Base-by-base conservation (phyloP, 1,284 basidiomycete genomes). In the Fomitiporia mediterranea region DNA sequence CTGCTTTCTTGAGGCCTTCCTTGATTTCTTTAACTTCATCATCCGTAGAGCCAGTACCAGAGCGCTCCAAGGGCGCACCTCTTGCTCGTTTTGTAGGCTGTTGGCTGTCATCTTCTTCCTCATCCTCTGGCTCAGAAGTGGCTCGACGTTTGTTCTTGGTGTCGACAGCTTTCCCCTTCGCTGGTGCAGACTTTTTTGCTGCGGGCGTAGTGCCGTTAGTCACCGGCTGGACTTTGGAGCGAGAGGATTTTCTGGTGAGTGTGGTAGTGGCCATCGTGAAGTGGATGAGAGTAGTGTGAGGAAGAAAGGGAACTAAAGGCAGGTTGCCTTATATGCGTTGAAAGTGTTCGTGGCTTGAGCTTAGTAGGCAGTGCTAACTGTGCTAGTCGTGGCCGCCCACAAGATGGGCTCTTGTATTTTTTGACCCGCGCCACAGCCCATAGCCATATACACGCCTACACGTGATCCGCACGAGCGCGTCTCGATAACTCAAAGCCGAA, bases 31-130 rank as follows among this genome's bases (percentile, higher is more conserved):
- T 50, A 7, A 56, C 47, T n/a, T 56, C 49, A 17, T 56, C 55
- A 25, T 56, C 55, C 7, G 43, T 35, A 5, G 53, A 55, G 9
- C n/a, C 21, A n/a, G 46, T 32, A 4, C 38, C 27, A 7, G 46
- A n/a, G n/a, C 30, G 25, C 4, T 46, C 37, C 17, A 27, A 52
- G 28, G 25, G 23, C 34, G 35, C 34, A 30, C 56, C 50, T 38
- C 46, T 53, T 28, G 56, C 37, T 19, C 56, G 56, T 25, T 58
- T 58, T 21, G 52, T 39, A n/a, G 56, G 56, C n/a, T 58, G 51
- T 19, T 54, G 44, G 19, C 47, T 37, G 28, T 48, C 25, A 15
- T 39, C 38, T 23, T 54, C 56, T 34, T 51, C 55, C 11, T 49
- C 51, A 17, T 53, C 51, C 38, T 58, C 56, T 11, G 38, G 47